phyloP scores from a whole-genome alignment of 495 filamentous ascomycete species.

The Penicillium paradoxum region DNA sequence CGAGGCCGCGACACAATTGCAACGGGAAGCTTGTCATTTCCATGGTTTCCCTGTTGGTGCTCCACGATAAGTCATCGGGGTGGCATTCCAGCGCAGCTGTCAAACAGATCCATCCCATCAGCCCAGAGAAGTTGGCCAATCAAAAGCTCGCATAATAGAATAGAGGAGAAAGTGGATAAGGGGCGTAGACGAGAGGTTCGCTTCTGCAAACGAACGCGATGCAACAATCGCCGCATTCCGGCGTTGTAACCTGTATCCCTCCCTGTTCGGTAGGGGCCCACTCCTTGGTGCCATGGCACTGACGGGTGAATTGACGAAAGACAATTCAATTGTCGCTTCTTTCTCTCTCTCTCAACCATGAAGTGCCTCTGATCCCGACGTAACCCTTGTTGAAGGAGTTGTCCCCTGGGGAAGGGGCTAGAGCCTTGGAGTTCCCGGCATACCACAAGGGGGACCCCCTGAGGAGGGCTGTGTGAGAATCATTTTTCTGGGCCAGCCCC shows the following conservation, averaged over 20 bases:
- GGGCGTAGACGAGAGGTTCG: not conserved
- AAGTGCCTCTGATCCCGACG: too few species aligned
- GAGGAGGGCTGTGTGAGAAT: not conserved
- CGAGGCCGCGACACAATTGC: not conserved
- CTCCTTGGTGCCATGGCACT: not conserved
- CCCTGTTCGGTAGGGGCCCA: conserved; percentile 16
- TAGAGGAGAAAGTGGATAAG: not conserved
- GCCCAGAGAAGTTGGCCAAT: conserved; percentile 6
- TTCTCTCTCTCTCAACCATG: not conserved
- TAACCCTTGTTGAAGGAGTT: not conserved
- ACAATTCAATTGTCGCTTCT: not conserved
- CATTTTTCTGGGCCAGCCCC: not conserved
- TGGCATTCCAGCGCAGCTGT: conserved; percentile 23
- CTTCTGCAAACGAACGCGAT: conserved; percentile 18
- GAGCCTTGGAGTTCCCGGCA: not conserved
- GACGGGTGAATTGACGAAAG: not conserved
- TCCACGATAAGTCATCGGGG: conserved; percentile 10
- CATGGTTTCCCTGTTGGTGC: conserved; percentile 11
- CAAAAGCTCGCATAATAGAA: not conserved
- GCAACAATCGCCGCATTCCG: conserved; percentile 18
- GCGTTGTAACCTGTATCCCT: conserved; percentile 18
- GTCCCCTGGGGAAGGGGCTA: not conserved
- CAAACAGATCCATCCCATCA: conserved; percentile 6
- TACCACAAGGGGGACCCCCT: not conserved
- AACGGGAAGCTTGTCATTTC: conserved; percentile 12